Evolutionary conservation across 257 asterid genomes (phyloP), one percentile per base, ranked within the genome.

Genomic region (Dorcoceras hygrometricum): DNA sequence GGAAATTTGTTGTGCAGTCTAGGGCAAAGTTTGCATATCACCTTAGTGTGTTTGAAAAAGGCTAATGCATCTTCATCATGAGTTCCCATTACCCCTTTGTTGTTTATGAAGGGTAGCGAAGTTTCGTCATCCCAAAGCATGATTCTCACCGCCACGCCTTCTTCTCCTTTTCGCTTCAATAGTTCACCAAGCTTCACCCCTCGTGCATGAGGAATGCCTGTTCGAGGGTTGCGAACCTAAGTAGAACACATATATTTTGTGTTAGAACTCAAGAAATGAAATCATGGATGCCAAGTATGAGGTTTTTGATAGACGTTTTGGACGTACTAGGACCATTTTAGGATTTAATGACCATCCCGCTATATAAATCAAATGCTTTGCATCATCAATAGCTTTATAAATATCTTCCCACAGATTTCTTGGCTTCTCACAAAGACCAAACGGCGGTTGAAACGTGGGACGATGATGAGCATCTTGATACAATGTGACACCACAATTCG

Each of bases 311-410:
- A 69, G 29, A 6, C 55, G 9, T 24, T 51, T 46, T 67, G 8
- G 22, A 63, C 85, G 79, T 71, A 91, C 98, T 75, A 91, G 65
- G 39, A 82, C 84, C 65, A 88, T 57, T 2, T 76, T 78, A 14
- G 98, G 96, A 83, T 89, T 79, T 23, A 91, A 79, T 34, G 98
- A 87, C 98, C 96, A 91, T 34, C 96, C 96, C 4, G 84, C 98
- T 60, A 88, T 82, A 73, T 91, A 91, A 62, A 91, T 59, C 83
- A 87, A 81, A 75, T 87, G 94, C 75, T 85, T 91, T 50, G 96
- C 96, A 19, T 83, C 95, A 34, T 83, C 95, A 63, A 91, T 78
- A 73, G 95, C 96, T 62, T 74, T 84, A 46, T 81, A 87, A 0
- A 91, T 66, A 60, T 91, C 98, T 81, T 89, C 98, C 98, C 98